Evolutionary conservation across 176 grass and related monocot genomes (phyloP), one percentile per base, ranked within the genome.

Genomic region (Areca catechu): DNA sequence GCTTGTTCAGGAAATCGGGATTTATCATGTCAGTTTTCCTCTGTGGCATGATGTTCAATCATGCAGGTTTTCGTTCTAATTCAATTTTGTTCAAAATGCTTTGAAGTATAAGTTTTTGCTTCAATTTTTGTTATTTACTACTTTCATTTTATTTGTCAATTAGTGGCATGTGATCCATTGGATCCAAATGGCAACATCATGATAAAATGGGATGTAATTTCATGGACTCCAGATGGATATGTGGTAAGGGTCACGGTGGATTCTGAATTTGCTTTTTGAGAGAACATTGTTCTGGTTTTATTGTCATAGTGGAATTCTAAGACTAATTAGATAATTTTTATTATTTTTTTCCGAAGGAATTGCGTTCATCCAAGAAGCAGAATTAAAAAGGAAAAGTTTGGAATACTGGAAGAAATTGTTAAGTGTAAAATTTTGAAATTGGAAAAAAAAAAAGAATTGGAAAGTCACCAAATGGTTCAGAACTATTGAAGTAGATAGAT

Each of bases 161-260:
- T 34, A 27, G 67, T 25, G 29, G 67, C 54, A 48, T 70, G 50
- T 23, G 67, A 70, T 58, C 67, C 54, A 0, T 25, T 58, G 67
- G 54, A 70, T 6, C 67, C 67, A 15, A 49, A 15, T 1, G 67
- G 67, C 15, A 70, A 70, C 54, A 70, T 70, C 17, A 58, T 54
- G 4, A 58, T 70, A 16, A 70, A 70, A 48, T 70, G 67, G 67
- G 67, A 70, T 25, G 19, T 58, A 12, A 20, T 20, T 10, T 37
- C 34, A 12, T 65, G 49, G 62, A 65, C 62, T 28, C 62, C 62
- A 1, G 62, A 65, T 65, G 49, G 49, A n/a, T 65, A 65, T 53
- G 49, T 65, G 50, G 62, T 52, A 53, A 37, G 6, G 5, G 9
- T 10, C 34, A 37, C 1, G 1, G 34, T 29, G 27, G 27, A 6